Evolutionary conservation across 305 asterid genomes (phyloP).

Genomic region (Solanum chacoense): DNA sequence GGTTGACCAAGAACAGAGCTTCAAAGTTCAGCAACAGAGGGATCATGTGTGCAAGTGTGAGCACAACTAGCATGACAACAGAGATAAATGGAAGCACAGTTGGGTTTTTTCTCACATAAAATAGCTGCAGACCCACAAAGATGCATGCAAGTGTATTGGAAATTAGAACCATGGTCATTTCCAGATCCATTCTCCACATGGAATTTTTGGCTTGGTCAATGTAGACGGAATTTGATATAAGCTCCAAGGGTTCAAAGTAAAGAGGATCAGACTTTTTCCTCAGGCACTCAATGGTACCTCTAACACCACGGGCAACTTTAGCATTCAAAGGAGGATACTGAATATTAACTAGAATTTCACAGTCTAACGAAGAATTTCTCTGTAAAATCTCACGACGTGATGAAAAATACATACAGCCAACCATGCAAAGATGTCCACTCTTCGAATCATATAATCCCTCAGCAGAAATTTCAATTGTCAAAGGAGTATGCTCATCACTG

Average conservation of each 20-base stretch:
- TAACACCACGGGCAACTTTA: conserved; percentile 26
- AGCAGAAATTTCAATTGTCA: conserved; percentile 50
- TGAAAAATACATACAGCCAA: conserved; percentile 57
- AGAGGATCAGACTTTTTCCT: conserved; percentile 48
- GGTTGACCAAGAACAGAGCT: conserved; percentile 52
- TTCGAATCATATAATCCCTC: conserved; percentile 63
- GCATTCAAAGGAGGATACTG: conserved; percentile 45
- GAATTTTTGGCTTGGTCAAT: conserved; percentile 60
- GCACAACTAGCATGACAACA: conserved; percentile 48
- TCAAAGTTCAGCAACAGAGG: conserved; percentile 80
- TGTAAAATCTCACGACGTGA: conserved; percentile 17
- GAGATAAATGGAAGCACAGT: conserved; percentile 58
- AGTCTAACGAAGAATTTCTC: conserved; percentile 40
- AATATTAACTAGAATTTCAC: conserved; percentile 57
- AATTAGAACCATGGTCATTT: conserved; percentile 71
- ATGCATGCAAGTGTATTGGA: conserved; percentile 71
- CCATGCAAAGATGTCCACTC: conserved; percentile 76
- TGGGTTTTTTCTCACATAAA: conserved; percentile 51
- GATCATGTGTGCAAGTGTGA: conserved; percentile 65
- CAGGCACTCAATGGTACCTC: conserved; percentile 71
- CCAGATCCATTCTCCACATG: conserved; percentile 87
- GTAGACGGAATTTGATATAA: conserved; percentile 48
- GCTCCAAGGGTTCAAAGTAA: conserved; percentile 57
- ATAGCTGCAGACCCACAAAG: conserved; percentile 61
- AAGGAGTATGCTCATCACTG: conserved; percentile 24